phyloP scores from a whole-genome alignment of 139 green algal species.

The Tetradesmus obliquus region DNA sequence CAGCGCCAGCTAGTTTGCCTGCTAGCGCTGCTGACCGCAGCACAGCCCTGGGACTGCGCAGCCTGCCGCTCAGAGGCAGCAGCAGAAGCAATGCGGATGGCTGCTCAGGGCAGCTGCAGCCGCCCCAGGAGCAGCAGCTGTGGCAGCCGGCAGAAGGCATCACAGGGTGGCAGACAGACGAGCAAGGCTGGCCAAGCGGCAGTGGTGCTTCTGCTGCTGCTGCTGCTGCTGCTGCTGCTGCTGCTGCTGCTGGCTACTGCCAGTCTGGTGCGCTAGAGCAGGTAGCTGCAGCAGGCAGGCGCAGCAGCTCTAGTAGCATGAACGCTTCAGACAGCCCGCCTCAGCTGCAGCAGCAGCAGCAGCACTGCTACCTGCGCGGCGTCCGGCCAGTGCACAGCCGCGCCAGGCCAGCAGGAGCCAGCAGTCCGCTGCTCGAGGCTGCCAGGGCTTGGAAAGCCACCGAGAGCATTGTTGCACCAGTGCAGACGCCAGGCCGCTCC shows the following conservation, averaged over 20 bases:
- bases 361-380: background rate
- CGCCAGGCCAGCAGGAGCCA: background rate
- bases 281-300: background rate
- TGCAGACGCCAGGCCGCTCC: background rate
- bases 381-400: constrained; percentile 7
- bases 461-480: background rate
- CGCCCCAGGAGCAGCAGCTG: background rate
- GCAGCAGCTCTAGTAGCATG: background rate
- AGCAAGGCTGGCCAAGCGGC: background rate
- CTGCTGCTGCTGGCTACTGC: background rate
- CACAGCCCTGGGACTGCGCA: background rate
- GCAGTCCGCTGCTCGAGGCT: background rate
- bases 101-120: background rate
- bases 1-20: background rate
- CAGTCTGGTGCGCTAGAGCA: background rate
- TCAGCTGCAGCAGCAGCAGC: background rate
- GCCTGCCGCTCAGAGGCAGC: background rate
- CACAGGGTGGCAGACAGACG: background rate
- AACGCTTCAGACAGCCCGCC: background rate
- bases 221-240: background rate
- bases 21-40: background rate
- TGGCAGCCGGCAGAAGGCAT: background rate
- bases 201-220: background rate
- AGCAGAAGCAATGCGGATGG: background rate
- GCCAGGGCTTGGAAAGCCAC: background rate